These are phyloP conservation scores for Exophiala alcalophila DNA, from an alignment of 2,329 filamentous ascomycete genomes.

Conservation along the genomic window DNA sequence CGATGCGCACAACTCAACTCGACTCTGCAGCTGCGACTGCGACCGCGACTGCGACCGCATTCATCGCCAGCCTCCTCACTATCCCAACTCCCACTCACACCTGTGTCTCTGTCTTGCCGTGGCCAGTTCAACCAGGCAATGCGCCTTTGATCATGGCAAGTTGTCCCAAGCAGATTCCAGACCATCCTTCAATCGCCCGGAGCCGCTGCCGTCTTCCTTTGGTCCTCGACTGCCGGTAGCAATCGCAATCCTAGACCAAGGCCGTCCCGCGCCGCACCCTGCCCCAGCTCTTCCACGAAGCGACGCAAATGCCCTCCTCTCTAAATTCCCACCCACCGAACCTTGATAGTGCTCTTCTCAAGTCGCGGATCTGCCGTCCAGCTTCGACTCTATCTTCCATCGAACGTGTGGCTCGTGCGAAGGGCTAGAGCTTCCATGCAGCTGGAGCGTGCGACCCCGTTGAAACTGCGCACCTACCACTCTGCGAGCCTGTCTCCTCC, in stretches of 20 bases:
- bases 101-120: neutral
- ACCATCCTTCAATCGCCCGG: conserved; percentile 7
- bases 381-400: conserved; percentile 6
- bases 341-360: neutral
- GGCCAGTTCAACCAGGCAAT: neutral
- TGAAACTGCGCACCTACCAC: conserved; percentile 15
- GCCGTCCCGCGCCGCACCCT: too few species aligned
- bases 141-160: conserved; percentile 17
- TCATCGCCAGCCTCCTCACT: conserved; percentile 7
- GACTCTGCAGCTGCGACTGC: too few species aligned
- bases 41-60: neutral
- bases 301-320: conserved; percentile 2
- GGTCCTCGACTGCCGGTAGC: conserved; percentile 11
- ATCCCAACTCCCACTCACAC: neutral
- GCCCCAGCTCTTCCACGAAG: neutral
- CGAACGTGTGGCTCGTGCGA: conserved; percentile 9
- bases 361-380: conserved; percentile 8
- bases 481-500: conserved; percentile 8
- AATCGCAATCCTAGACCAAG: too few species aligned
- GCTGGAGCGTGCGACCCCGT: conserved; percentile 5
- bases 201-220: conserved; percentile 4
- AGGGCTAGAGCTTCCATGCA: conserved; percentile 6
- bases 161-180: conserved; percentile 7
- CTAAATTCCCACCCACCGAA: neutral
- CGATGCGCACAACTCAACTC: too few species aligned